Conservation (phyloP, 2,329 filamentous ascomycete genomes). For the Fusarium duplospermum region DNA sequence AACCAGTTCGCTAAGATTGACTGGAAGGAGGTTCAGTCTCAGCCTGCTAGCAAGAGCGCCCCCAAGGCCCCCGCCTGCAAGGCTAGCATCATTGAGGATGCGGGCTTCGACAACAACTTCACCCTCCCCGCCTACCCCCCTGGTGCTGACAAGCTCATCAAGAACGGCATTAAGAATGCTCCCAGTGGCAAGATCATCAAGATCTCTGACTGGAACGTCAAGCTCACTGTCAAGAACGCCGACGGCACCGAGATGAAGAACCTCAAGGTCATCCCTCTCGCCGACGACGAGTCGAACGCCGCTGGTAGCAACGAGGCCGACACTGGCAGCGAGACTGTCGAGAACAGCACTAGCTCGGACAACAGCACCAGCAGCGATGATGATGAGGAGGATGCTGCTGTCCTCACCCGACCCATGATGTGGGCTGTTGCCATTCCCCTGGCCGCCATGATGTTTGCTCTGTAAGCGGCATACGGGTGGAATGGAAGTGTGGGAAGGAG, state of each 20-base stretch:
- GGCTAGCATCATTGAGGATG: conserved; percentile 72
- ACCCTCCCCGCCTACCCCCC: conserved; percentile 76
- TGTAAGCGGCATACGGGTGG: conserved; percentile 27
- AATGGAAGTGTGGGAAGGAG: not conserved
- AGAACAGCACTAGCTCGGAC: conserved; percentile 32
- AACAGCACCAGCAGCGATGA: conserved; percentile 33
- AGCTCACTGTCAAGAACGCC: conserved; percentile 54
- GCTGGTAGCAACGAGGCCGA: conserved; percentile 56
- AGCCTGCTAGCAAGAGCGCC: conserved; percentile 66
- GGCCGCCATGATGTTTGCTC: conserved; percentile 50
- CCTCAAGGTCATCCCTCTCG: conserved; percentile 61
- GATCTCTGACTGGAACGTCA: conserved; percentile 72
- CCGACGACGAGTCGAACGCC: conserved; percentile 59
- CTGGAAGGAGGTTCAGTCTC: conserved; percentile 72
- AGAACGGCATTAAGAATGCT: conserved; percentile 76
- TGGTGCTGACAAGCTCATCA: conserved; percentile 77
- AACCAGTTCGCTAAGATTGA: conserved; percentile 81
- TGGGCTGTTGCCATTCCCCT: conserved; percentile 50
- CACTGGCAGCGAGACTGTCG: conserved; percentile 46
- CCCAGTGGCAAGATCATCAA: conserved; percentile 75
- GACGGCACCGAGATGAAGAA: conserved; percentile 55
- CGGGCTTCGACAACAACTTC: conserved; percentile 82
- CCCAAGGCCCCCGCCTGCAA: conserved; percentile 71
- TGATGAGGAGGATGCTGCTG: conserved; percentile 45
- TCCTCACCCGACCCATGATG: conserved; percentile 46